Evolutionary conservation across 352 stramenopile genomes (phyloP).

Genomic region (Lagenidium sp.): DNA sequence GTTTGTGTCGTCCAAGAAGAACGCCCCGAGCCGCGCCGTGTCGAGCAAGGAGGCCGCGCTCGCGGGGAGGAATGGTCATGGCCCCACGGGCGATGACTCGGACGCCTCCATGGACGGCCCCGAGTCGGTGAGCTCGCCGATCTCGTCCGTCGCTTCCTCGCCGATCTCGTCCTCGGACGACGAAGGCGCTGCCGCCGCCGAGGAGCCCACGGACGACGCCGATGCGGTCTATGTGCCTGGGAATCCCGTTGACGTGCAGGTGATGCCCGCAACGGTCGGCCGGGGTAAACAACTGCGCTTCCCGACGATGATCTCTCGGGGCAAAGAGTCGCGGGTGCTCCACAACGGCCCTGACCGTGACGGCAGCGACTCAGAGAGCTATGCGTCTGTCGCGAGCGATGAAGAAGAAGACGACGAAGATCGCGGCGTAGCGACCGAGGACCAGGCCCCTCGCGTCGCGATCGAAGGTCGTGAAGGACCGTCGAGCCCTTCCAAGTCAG

Average conservation of each 20-base stretch:
- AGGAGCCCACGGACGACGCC: constrained; percentile 6
- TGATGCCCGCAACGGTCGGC: constrained; percentile 60
- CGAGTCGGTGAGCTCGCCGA: constrained; percentile 18
- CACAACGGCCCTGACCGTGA: constrained; percentile 19
- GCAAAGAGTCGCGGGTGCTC: constrained; percentile 54
- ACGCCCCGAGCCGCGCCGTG: constrained; percentile 63
- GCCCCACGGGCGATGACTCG: constrained; percentile 11
- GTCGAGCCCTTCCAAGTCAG: background rate
- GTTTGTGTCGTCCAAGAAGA: constrained; percentile 86
- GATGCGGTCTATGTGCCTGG: background rate
- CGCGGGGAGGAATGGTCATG: constrained; percentile 24
- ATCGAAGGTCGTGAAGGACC: background rate
- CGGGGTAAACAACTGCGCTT: constrained; percentile 77
- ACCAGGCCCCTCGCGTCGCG: background rate
- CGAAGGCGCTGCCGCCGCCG: constrained; percentile 1
- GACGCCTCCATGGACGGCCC: constrained; percentile 15
- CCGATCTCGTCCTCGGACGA: constrained; percentile 18
- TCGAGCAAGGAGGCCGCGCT: constrained; percentile 81
- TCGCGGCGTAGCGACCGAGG: constrained; percentile 7
- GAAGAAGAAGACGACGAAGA: constrained; percentile 50
- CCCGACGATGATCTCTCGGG: constrained; percentile 51
- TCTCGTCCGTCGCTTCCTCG: constrained; percentile 20
- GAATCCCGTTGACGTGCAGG: constrained; percentile 39
- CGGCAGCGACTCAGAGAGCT: constrained; percentile 60
- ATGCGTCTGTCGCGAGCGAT: constrained; percentile 60